Percentiles rank a stretch among this genome's conserved stretches.
These are phyloP conservation scores for Phellinidium pouzarii DNA, from an alignment of 1,284 basidiomycete species.

Conservation along the genomic window DNA sequence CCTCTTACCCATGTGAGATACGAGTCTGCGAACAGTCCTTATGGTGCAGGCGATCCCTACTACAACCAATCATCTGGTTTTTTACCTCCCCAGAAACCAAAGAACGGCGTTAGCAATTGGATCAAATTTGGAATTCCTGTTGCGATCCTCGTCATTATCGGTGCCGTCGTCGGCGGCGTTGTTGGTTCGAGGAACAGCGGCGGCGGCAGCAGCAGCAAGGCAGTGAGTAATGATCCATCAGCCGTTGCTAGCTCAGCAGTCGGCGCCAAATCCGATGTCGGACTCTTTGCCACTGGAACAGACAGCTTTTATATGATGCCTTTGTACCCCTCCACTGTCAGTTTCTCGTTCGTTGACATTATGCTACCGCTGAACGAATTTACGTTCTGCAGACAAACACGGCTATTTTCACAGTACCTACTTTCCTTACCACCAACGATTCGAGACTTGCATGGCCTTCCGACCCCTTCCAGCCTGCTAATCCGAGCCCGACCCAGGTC, in stretches of 20 bases:
- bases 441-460: constrained; percentile 61
- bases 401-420: constrained; percentile 71
- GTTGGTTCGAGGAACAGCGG: constrained; percentile 47
- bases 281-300: constrained; percentile 68
- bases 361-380: neutral
- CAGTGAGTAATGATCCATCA: constrained; percentile 28
- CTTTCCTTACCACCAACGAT: constrained; percentile 50
- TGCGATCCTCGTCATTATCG: constrained; percentile 60
- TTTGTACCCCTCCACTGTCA: constrained; percentile 80
- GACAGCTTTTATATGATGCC: constrained; percentile 73
- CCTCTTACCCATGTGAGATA: constrained; percentile 21
- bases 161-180: constrained; percentile 74
- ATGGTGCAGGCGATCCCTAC: constrained; percentile 20
- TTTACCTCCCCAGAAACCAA: constrained; percentile 16
- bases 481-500: constrained; percentile 49
- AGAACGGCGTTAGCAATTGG: constrained; percentile 47
- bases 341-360: constrained; percentile 25
- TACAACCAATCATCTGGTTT: constrained; percentile 21
- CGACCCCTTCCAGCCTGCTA: constrained; percentile 65
- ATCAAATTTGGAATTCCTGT: constrained; percentile 62
- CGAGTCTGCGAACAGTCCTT: constrained; percentile 20
- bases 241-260: constrained; percentile 45
- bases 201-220: neutral
- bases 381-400: constrained; percentile 58
- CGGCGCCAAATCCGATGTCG: constrained; percentile 54